Evolutionary conservation across 352 stramenopile genomes (phyloP).

Genomic region (Globisporangium spinosum): DNA sequence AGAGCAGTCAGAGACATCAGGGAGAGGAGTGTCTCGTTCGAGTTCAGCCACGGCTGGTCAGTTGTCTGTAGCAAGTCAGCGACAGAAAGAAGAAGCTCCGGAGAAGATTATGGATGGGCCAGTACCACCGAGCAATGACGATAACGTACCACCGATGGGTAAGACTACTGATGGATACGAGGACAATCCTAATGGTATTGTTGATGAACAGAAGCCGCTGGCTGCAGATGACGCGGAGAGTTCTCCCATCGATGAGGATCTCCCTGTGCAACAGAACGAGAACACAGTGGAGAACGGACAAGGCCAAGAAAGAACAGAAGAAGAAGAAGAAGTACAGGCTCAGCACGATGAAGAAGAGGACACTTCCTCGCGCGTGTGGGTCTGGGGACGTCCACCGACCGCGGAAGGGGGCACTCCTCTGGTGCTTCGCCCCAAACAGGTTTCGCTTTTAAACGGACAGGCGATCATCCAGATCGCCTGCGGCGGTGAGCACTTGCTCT

Average conservation of each 20-base stretch:
- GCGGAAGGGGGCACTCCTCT: slow-evolving; percentile 46
- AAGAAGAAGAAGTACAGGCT: not conserved
- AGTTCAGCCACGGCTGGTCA: not conserved
- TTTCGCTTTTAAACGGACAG: slow-evolving; percentile 50
- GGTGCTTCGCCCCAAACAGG: slow-evolving; percentile 62
- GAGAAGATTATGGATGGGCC: not conserved
- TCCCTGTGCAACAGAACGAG: not conserved
- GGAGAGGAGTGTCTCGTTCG: not conserved
- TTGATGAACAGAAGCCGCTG: not conserved
- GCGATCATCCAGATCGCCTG: slow-evolving; percentile 71
- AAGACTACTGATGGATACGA: too few species aligned
- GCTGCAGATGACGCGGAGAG: slow-evolving; percentile 10
- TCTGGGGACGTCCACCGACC: slow-evolving; percentile 68
- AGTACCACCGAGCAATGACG: too few species aligned
- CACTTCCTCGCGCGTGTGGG: slow-evolving; percentile 39
- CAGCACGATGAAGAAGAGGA: slow-evolving; percentile 19
- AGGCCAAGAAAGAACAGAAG: not conserved
- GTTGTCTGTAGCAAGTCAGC: not conserved
- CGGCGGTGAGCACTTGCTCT: slow-evolving; percentile 72
- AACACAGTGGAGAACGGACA: slow-evolving; percentile 2
- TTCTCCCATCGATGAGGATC: not conserved
- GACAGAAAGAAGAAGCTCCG: not conserved
- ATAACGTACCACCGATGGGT: not conserved
- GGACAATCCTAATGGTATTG: not conserved
- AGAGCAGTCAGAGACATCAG: not conserved